phyloP scores from a whole-genome alignment of 2,329 filamentous ascomycete genomes.

The Pestalotiopsis sp. region DNA sequence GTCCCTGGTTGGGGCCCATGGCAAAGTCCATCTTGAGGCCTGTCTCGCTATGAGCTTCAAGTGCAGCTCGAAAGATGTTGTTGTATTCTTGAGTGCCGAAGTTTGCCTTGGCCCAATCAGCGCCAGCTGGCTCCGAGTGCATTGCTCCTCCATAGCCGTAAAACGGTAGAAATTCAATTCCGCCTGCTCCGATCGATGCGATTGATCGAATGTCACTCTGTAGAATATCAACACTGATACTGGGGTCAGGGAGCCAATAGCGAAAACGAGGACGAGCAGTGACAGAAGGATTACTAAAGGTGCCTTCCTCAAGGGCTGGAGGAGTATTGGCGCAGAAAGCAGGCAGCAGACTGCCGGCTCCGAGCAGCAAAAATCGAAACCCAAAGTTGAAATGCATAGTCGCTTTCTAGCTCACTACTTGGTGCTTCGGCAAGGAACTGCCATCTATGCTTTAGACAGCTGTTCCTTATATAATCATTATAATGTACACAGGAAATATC shows the following conservation, averaged over 20 bases:
- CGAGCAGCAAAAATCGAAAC: background rate
- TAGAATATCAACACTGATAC: background rate
- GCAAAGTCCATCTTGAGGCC: slow-evolving; percentile 1
- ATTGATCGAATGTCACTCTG: background rate
- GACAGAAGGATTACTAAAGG: background rate
- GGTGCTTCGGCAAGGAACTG: background rate
- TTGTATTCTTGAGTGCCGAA: background rate
- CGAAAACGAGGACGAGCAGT: slow-evolving; percentile 2
- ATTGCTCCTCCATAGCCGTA: background rate
- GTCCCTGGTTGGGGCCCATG: background rate
- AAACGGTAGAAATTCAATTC: background rate
- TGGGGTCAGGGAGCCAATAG: background rate
- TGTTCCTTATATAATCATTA: background rate
- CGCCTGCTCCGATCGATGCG: background rate
- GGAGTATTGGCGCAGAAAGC: background rate
- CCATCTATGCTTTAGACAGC: background rate
- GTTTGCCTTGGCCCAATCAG: background rate
- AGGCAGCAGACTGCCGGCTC: background rate
- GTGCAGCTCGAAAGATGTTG: background rate
- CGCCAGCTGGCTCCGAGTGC: background rate
- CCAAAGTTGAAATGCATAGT: background rate
- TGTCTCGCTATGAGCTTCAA: background rate
- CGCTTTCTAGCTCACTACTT: background rate
- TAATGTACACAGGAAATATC: background rate
- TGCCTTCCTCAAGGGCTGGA: background rate